Conservation (phyloP, 2,329 filamentous ascomycete species). For the Rhynchosporium graminicola region DNA sequence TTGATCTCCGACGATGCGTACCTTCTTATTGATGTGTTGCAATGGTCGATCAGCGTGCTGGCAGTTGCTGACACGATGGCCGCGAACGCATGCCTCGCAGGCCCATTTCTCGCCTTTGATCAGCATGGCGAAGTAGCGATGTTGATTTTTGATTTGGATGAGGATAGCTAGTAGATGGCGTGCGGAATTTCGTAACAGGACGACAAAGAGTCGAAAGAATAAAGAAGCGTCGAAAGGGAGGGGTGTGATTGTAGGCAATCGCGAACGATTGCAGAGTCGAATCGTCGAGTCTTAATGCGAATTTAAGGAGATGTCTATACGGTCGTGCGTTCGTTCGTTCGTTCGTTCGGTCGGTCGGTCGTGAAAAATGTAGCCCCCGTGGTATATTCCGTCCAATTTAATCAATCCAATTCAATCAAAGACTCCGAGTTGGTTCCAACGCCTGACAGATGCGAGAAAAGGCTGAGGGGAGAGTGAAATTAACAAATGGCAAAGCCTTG, state of each 20-base stretch:
- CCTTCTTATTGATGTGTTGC: conserved; percentile 92
- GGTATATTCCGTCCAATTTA: conserved; percentile 34
- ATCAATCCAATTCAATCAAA: conserved; percentile 19
- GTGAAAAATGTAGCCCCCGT: conserved; percentile 32
- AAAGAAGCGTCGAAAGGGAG: conserved; percentile 35
- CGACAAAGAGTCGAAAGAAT: conserved; percentile 33
- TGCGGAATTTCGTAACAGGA: conserved; percentile 36
- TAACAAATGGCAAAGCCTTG: conserved; percentile 37
- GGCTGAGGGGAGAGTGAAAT: conserved; percentile 30
- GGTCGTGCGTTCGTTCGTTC: conserved; percentile 1
- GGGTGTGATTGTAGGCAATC: conserved; percentile 36
- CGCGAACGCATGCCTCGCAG: conserved; percentile 89
- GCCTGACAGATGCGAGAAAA: conserved; percentile 35
- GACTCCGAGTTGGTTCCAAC: conserved; percentile 38
- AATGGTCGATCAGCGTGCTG: conserved; percentile 90
- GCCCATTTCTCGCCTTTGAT: conserved; percentile 97
- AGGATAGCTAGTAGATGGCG: conserved; percentile 27
- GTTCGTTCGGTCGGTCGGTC: conserved; percentile 1
- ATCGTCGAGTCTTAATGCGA: conserved; percentile 37
- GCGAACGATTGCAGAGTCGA: conserved; percentile 40
- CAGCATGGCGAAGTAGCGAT: conserved; percentile 58
- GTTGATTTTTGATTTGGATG: conserved; percentile 30
- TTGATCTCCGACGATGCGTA: conserved; percentile 19
- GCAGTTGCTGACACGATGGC: conserved; percentile 98
- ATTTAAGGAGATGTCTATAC: conserved; percentile 22